Percentiles rank a stretch among this genome's conserved stretches.
Conservation (phyloP, 345 rosid species). For the Excoecaria cochinchinensis region DNA sequence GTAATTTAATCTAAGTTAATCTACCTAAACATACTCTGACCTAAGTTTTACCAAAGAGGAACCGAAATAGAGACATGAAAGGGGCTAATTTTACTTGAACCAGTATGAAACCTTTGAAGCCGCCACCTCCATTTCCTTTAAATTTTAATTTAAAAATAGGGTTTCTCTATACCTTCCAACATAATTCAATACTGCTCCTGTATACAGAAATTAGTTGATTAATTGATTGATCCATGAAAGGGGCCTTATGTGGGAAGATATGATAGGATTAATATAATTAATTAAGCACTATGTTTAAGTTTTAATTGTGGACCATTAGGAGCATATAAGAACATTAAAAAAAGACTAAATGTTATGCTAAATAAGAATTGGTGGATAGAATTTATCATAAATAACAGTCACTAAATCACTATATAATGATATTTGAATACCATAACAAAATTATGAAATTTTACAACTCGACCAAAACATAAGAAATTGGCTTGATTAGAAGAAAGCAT, state of each 20-base stretch:
- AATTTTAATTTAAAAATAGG: neutral
- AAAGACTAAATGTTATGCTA: neutral
- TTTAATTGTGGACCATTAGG: neutral
- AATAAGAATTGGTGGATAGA: too few species aligned
- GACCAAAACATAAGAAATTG: too few species aligned
- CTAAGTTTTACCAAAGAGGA: too few species aligned
- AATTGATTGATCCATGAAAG: neutral
- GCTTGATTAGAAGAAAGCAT: too few species aligned
- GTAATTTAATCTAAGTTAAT: too few species aligned
- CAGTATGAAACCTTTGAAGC: constrained; percentile 19
- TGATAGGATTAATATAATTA: neutral
- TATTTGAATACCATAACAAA: too few species aligned
- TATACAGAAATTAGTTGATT: neutral
- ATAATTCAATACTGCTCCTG: neutral
- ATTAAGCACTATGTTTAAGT: neutral
- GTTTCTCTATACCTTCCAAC: neutral
- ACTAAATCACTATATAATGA: too few species aligned
- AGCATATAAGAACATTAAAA: neutral
- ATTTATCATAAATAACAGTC: too few species aligned
- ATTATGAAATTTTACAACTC: too few species aligned
- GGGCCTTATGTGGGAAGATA: neutral
- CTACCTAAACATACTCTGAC: too few species aligned
- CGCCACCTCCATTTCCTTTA: neutral
- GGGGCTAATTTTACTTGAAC: too few species aligned
- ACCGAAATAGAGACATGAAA: too few species aligned